Percentiles rank a stretch among this genome's conserved stretches.
These are phyloP conservation scores for Aphanomyces astaci DNA, from an alignment of 352 stramenopile species.

Conservation along the genomic window DNA sequence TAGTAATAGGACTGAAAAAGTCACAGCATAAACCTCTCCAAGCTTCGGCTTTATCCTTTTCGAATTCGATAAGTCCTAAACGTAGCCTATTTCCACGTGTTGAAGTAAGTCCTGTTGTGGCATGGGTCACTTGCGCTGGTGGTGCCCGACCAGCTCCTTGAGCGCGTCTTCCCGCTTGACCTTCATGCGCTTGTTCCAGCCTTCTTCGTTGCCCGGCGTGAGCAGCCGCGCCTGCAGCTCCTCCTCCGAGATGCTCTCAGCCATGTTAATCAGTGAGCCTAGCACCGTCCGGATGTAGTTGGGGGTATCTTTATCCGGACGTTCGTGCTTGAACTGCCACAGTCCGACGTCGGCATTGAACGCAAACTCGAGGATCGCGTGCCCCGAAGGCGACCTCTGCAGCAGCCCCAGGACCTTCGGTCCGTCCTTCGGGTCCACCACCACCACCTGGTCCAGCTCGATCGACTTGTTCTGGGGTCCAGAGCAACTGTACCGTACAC, in stretches of 20 bases:
- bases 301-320: constrained; percentile 80
- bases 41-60: too few relatives aligned
- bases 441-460: constrained; percentile 76
- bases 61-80: neutral
- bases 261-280: constrained; percentile 86
- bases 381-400: constrained; percentile 42
- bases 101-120: too few relatives aligned
- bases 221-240: constrained; percentile 82
- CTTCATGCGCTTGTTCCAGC: constrained; percentile 76
- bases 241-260: constrained; percentile 84
- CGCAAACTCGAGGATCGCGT: constrained; percentile 76
- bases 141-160: too few relatives aligned
- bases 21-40: too few relatives aligned
- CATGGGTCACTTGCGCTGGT: too few relatives aligned
- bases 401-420: constrained; percentile 61
- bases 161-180: constrained; percentile 1
- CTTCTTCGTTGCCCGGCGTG: constrained; percentile 55
- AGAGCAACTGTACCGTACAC: constrained; percentile 58
- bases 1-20: too few relatives aligned
- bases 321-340: constrained; percentile 85
- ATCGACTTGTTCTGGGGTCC: constrained; percentile 68
- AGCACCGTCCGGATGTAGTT: constrained; percentile 89
- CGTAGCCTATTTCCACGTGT: too few relatives aligned
- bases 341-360: constrained; percentile 82
- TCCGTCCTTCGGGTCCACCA: constrained; percentile 67